Conservation (phyloP, 768 basidiomycete genomes). For the Trametes cingulata region DNA sequence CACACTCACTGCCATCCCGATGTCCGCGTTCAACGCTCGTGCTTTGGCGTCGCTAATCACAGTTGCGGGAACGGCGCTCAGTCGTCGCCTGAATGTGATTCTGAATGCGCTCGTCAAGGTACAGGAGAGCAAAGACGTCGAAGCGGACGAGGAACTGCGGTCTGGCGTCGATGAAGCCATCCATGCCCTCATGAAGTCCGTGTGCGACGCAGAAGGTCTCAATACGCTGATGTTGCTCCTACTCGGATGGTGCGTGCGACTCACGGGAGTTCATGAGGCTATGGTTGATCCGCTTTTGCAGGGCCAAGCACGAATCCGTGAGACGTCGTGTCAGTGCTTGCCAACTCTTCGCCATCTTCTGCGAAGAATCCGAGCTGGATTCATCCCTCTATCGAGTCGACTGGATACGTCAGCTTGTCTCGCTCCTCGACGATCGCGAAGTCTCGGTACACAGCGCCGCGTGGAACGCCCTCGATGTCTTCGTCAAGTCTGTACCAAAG, state of each 20-base stretch:
- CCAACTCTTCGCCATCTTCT: slow-evolving; percentile 78
- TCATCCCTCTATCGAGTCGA: slow-evolving; percentile 85
- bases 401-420: slow-evolving; percentile 89
- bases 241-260: slow-evolving; percentile 72
- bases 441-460: slow-evolving; percentile 80
- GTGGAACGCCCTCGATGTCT: slow-evolving; percentile 78
- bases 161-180: slow-evolving; percentile 76
- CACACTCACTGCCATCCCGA: slow-evolving; percentile 84
- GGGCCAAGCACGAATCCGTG: slow-evolving; percentile 78
- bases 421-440: slow-evolving; percentile 76
- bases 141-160: slow-evolving; percentile 65
- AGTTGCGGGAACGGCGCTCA: slow-evolving; percentile 90
- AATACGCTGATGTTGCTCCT: slow-evolving; percentile 88
- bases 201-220: slow-evolving; percentile 84
- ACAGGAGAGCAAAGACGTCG: slow-evolving; percentile 56
- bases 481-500: slow-evolving; percentile 89
- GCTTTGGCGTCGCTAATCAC: slow-evolving; percentile 90
- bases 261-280: neutral
- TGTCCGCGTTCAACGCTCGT: slow-evolving; percentile 93
- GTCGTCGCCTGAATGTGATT: slow-evolving; percentile 77
- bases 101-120: slow-evolving; percentile 79
- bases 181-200: slow-evolving; percentile 71
- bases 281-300: slow-evolving; percentile 30
- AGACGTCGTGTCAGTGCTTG: slow-evolving; percentile 77
- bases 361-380: slow-evolving; percentile 80